phyloP scores from a whole-genome alignment of 768 basidiomycete genomes.

The Termitomyces sp. region DNA sequence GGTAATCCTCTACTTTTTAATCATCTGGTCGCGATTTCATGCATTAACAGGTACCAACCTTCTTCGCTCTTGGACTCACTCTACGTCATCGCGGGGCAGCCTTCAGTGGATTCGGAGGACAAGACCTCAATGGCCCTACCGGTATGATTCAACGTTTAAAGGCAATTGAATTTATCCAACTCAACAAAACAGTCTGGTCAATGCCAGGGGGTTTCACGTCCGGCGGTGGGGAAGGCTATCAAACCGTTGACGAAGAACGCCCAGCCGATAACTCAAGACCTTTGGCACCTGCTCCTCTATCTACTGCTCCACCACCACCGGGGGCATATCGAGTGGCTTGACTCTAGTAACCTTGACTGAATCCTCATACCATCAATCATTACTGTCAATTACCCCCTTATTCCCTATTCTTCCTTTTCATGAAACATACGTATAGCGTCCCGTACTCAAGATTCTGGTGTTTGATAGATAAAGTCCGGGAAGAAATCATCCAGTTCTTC shows the following conservation, averaged over 20 bases:
- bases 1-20: conserved; percentile 25
- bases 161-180: conserved; percentile 2
- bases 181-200: conserved; percentile 56
- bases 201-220: conserved; percentile 75
- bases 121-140: conserved; percentile 52
- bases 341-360: not conserved
- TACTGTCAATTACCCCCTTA: too few relatives aligned
- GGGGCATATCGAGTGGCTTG: conserved; percentile 43
- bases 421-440: not conserved
- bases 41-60: conserved; percentile 51
- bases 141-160: conserved; percentile 30
- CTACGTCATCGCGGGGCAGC: conserved; percentile 58
- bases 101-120: conserved; percentile 44
- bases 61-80: conserved; percentile 45
- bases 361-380: not conserved
- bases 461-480: conserved; percentile 7
- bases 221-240: conserved; percentile 53
- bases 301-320: conserved; percentile 22
- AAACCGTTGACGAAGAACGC: conserved; percentile 55
- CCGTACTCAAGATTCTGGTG: conserved; percentile 1
- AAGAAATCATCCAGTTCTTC: not conserved
- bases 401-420: not conserved
- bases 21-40: not conserved
- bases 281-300: conserved; percentile 22
- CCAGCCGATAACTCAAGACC: conserved; percentile 20